A percentile compares a stretch with the other conserved stretches of the same genome.
Conservation (phyloP, 1,139 yeast genomes). For the Sugiyamaella paludigena region DNA sequence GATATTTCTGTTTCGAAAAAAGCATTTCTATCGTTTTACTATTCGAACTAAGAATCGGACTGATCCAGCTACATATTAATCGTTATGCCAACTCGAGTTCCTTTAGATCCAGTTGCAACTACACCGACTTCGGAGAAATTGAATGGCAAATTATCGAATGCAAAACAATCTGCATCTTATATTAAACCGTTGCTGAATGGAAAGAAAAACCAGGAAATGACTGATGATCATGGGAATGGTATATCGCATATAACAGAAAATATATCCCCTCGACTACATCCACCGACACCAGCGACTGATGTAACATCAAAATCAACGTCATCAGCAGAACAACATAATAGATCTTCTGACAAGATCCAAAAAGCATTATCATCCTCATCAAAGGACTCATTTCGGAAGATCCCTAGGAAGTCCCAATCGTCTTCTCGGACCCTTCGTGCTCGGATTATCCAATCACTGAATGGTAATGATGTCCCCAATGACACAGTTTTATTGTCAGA, state of each 20-base stretch:
- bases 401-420: neutral
- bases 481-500: slow-evolving; percentile 7
- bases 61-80: too few species aligned
- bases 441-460: slow-evolving; percentile 2
- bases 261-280: neutral
- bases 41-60: too few species aligned
- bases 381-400: neutral
- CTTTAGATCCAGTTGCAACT: neutral
- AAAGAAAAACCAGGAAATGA: too few species aligned
- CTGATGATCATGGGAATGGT: neutral
- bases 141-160: slow-evolving; percentile 3
- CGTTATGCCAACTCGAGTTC: slow-evolving; percentile 8
- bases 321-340: neutral
- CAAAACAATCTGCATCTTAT: too few species aligned
- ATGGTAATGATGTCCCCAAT: slow-evolving; percentile 1
- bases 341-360: neutral
- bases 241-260: neutral
- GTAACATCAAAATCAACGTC: neutral
- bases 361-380: neutral
- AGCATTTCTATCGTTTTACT: too few species aligned
- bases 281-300: neutral
- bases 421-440: slow-evolving; percentile 2
- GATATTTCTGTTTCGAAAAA: too few species aligned
- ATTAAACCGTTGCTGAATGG: too few species aligned
- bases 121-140: neutral